A percentile compares a stretch with the other conserved stretches of the same genome.
phyloP scores from a whole-genome alignment of 345 rosid species.

The Trapa incisa region DNA sequence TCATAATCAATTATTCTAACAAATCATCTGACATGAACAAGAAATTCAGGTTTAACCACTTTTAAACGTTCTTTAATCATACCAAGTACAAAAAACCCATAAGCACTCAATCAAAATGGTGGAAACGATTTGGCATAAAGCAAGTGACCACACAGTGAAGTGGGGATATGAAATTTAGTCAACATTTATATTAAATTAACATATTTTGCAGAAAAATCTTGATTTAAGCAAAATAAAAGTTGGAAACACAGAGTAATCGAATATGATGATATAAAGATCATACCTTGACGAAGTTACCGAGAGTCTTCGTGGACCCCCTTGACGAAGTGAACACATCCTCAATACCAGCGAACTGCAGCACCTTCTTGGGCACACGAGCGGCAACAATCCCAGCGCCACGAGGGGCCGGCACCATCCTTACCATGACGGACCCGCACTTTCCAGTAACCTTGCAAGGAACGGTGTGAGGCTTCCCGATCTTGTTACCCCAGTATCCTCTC shows the following conservation, averaged over 20 bases:
- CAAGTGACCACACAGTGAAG: background rate
- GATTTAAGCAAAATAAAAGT: background rate
- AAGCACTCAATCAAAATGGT: background rate
- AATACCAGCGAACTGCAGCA: slow-evolving; percentile 70
- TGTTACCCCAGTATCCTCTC: slow-evolving; percentile 71
- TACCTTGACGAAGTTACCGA: slow-evolving; percentile 77
- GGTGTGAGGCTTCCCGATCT: slow-evolving; percentile 62
- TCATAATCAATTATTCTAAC: background rate
- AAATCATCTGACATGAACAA: background rate
- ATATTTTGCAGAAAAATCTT: background rate
- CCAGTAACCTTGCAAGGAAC: slow-evolving; percentile 67
- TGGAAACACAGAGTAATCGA: background rate
- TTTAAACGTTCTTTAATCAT: background rate
- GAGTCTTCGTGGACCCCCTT: slow-evolving; percentile 72
- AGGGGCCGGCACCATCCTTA: slow-evolving; percentile 71
- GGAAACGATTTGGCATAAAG: background rate
- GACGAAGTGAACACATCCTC: slow-evolving; percentile 78
- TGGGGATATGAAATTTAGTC: background rate
- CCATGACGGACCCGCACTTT: slow-evolving; percentile 57
- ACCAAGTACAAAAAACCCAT: background rate
- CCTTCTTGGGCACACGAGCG: slow-evolving; percentile 81
- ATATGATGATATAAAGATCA: background rate
- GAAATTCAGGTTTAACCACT: background rate
- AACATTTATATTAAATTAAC: no score
- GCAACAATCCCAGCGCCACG: slow-evolving; percentile 84